Percentiles rank a stretch among this genome's conserved stretches.
phyloP scores from a whole-genome alignment of 2,329 filamentous ascomycete species.

The Tolypocladium album region DNA sequence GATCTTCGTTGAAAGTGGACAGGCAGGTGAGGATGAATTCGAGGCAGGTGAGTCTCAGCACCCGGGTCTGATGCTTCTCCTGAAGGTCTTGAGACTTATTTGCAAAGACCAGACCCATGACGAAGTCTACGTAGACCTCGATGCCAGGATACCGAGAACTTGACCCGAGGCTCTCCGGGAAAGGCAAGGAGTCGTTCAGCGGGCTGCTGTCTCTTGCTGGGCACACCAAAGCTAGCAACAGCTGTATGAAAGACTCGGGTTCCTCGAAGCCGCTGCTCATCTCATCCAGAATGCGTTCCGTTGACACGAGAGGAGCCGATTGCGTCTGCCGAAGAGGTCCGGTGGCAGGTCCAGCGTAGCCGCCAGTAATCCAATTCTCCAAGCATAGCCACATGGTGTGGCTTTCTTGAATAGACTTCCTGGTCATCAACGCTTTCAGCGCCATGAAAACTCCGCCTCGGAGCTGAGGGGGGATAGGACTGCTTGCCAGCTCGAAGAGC shows the following conservation, averaged over 20 bases:
- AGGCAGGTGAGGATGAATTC: conserved; percentile 74
- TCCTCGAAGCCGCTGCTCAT: conserved; percentile 76
- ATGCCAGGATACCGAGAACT: conserved; percentile 71
- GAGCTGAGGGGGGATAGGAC: conserved; percentile 63
- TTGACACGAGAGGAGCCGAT: conserved; percentile 27
- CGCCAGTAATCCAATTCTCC: conserved; percentile 68
- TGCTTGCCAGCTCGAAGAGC: conserved; percentile 69
- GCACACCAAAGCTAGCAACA: conserved; percentile 61
- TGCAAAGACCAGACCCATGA: conserved; percentile 68
- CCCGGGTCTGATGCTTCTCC: conserved; percentile 57
- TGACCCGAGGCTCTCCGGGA: conserved; percentile 75
- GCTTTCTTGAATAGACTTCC: conserved; percentile 58
- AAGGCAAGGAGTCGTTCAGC: conserved; percentile 68
- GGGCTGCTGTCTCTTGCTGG: conserved; percentile 51
- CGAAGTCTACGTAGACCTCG: conserved; percentile 86
- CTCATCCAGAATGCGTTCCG: conserved; percentile 60
- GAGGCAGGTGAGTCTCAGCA: conserved; percentile 71
- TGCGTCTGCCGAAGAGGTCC: conserved; percentile 21
- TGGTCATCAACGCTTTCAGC: conserved; percentile 62
- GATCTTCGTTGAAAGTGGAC: conserved; percentile 83
- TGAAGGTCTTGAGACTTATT: conserved; percentile 53
- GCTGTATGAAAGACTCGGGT: conserved; percentile 69
- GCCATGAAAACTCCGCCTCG: conserved; percentile 77
- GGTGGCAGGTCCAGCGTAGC: conserved; percentile 29
- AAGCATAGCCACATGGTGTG: conserved; percentile 70